These are phyloP conservation scores for Albatrellus sp. DNA, from an alignment of 1,284 basidiomycete species.

Conservation along the genomic window DNA sequence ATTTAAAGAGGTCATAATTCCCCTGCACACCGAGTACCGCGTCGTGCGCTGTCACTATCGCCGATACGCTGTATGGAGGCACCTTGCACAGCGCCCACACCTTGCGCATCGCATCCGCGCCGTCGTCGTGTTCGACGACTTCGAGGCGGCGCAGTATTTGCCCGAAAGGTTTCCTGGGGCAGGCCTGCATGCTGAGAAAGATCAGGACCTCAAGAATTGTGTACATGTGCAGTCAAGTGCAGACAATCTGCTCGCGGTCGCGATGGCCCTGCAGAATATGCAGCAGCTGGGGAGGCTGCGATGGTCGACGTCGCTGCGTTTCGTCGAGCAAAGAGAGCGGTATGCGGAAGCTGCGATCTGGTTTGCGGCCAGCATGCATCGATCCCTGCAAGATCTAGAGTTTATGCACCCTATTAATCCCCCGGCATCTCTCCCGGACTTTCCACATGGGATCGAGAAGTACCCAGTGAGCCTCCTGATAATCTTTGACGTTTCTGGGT, in stretches of 20 bases:
- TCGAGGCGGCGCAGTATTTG: background rate
- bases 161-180: conserved; percentile 4
- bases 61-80: conserved; percentile 3
- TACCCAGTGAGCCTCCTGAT: background rate
- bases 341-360: background rate
- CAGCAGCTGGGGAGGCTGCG: background rate
- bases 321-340: background rate
- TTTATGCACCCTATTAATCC: conserved; percentile 3
- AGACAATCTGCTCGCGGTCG: conserved; percentile 1
- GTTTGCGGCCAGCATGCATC: background rate
- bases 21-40: conserved; percentile 9
- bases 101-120: conserved; percentile 4
- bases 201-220: background rate
- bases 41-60: conserved; percentile 2
- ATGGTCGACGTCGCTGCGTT: conserved; percentile 1
- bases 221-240: background rate
- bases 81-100: conserved; percentile 5
- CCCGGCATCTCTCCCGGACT: background rate
- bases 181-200: background rate
- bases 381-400: conserved; percentile 2
- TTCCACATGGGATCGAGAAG: background rate
- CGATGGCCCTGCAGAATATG: conserved; percentile 1
- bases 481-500: background rate
- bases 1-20: conserved; percentile 4
- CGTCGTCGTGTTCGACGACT: conserved; percentile 5